phyloP scores from a whole-genome alignment of 305 asterid genomes.

The Fraxinus ornus region DNA sequence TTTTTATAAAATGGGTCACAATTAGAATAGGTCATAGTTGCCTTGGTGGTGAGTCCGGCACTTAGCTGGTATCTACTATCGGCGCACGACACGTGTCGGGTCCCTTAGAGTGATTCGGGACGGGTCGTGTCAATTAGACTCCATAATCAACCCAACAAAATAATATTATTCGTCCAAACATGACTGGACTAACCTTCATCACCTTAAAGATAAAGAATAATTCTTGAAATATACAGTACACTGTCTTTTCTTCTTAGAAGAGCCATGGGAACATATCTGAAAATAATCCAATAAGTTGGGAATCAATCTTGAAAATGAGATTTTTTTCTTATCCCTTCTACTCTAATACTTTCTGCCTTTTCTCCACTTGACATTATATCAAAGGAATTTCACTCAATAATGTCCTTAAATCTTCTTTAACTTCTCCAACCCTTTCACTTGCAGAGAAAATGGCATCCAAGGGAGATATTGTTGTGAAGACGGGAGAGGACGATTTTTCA shows the following conservation, averaged over 20 bases:
- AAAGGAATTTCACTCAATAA: neutral
- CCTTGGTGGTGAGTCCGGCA: too few relatives aligned
- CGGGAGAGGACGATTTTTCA: neutral
- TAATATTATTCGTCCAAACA: neutral
- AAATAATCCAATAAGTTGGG: neutral
- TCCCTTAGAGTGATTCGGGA: too few relatives aligned
- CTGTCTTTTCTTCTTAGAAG: neutral
- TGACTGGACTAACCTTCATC: neutral
- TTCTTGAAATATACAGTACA: neutral
- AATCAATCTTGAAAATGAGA: neutral
- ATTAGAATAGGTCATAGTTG: too few relatives aligned
- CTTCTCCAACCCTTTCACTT: neutral
- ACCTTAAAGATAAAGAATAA: neutral
- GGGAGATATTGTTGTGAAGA: neutral
- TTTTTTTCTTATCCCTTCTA: neutral
- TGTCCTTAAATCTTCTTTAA: neutral
- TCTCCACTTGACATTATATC: neutral
- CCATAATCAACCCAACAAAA: neutral
- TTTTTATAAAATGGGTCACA: too few relatives aligned
- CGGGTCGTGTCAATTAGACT: neutral
- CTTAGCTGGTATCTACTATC: too few relatives aligned
- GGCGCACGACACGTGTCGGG: too few relatives aligned
- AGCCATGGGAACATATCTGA: neutral
- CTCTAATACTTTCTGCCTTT: neutral
- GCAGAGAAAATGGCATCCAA: constrained; percentile 2